phyloP scores from a whole-genome alignment of 306 rosid species.

The Heteromeles arbutifolia region DNA sequence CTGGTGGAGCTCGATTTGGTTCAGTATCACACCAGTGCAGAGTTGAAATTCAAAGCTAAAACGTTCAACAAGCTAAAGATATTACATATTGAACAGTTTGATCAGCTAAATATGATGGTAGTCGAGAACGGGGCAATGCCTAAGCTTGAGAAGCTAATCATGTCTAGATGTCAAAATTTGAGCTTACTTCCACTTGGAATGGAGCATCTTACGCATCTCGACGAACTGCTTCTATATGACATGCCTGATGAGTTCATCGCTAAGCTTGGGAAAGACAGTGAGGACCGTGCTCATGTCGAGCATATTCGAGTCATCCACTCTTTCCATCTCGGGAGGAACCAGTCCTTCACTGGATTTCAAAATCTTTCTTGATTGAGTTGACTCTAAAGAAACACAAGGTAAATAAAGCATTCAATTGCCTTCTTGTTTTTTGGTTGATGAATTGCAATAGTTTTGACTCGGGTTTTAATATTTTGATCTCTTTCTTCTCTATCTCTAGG shows the following conservation, averaged over 20 bases:
- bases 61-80: too few species aligned
- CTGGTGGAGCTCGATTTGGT: too few species aligned
- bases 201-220: not conserved
- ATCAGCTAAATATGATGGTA: not conserved
- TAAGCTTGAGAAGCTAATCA: slow-evolving; percentile 12
- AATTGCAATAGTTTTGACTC: too few species aligned
- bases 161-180: not conserved
- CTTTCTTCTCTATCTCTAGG: too few species aligned
- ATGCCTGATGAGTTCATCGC: not conserved
- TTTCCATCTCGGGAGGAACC: not conserved
- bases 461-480: too few species aligned
- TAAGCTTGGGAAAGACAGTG: not conserved
- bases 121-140: not conserved
- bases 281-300: not conserved
- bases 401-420: too few species aligned
- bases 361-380: slow-evolving; percentile 1
- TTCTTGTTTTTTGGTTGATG: too few species aligned
- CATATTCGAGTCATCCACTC: not conserved
- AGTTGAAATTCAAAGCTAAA: too few species aligned
- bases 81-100: too few species aligned
- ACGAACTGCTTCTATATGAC: slow-evolving; percentile 6
- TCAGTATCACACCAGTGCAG: too few species aligned
- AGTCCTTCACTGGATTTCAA: not conserved
- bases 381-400: not conserved
- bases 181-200: not conserved